A percentile compares a stretch with the other conserved stretches of the same genome.
These are phyloP conservation scores for Sanguinoderma infundibulare DNA, from an alignment of 1,284 basidiomycete species.

Conservation along the genomic window DNA sequence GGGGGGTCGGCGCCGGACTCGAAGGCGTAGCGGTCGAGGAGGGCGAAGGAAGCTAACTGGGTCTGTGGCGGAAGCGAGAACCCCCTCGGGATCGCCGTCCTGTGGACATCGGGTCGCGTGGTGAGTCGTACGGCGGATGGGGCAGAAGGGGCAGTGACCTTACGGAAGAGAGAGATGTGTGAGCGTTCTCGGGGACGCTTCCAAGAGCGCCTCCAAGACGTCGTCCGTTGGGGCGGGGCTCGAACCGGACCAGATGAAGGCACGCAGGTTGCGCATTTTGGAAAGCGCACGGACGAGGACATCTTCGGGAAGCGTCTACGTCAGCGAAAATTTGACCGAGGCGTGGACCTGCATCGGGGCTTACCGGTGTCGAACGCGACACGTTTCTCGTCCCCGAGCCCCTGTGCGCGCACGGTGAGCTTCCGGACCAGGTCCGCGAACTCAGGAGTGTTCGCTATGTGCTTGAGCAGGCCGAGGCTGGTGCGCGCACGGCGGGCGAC, in stretches of 20 bases:
- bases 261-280: not conserved
- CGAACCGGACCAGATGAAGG: slow-evolving; percentile 1
- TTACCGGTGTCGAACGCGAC: not conserved
- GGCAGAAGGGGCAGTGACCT: not conserved
- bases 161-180: not conserved
- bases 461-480: not conserved
- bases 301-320: not conserved
- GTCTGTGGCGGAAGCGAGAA: not conserved
- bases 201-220: not conserved
- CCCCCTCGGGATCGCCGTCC: not conserved
- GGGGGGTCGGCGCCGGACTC: not conserved
- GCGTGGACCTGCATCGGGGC: not conserved
- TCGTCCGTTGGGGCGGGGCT: not conserved
- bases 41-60: not conserved
- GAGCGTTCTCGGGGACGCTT: not conserved
- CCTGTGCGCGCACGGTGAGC: not conserved
- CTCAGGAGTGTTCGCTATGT: not conserved
- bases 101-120: not conserved
- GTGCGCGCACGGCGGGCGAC: not conserved
- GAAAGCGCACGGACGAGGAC: not conserved
- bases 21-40: not conserved
- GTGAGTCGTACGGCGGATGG: not conserved
- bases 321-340: not conserved
- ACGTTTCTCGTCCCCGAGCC: not conserved
- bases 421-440: not conserved